Base-by-base conservation (phyloP, 1,284 basidiomycete genomes). In the Fomitopsis schrenkii region DNA sequence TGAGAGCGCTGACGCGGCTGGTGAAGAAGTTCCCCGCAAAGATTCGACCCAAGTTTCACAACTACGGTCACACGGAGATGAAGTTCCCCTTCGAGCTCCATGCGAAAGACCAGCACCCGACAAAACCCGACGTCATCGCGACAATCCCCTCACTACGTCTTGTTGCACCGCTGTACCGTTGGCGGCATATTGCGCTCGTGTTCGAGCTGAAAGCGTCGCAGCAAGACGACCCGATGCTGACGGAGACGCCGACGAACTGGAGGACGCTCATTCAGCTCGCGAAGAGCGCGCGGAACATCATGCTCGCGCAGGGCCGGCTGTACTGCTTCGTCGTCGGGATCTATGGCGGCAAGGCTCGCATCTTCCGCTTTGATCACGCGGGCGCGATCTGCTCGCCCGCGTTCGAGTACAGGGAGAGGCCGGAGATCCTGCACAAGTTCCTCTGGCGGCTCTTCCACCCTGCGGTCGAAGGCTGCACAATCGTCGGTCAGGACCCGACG, bases 271-370 rank as follows among this genome's bases (percentile, higher is more conserved):
- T 22, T n/a, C 58, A 59, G 30, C 41, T 63, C 10, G 59, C 59
- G 2, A 60, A 56, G 48, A 62, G 48, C 36, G 64, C 62, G 1
- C 35, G 60, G 4, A 63, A 55, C 30, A 48, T 66, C 2, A 14
- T 66, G 36, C 38, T 62, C 4, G 57, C 64, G 0, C 58, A 66
- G 17, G 60, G 60, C 0, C 46, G 61, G 57, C 60, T 66, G 36
- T 58, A 42, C 12, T 36, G 57, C 2, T 63, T 62, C 22, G 55
- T 62, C 19, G 55, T 66, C 33, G 64, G 64, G 1, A 41, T 66
- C 30, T 66, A 66, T 19, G 62, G 59, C 26, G 41, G 52, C 12
- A 57, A 45, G 12, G 35, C 55, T 7, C 64, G 60, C 6, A 33
- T 66, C 38, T 48, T 36, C 15, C 62, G 62, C 26, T 63, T 62